Conservation (phyloP, 1,284 basidiomycete species). For the Cryptococcus sp. region DNA sequence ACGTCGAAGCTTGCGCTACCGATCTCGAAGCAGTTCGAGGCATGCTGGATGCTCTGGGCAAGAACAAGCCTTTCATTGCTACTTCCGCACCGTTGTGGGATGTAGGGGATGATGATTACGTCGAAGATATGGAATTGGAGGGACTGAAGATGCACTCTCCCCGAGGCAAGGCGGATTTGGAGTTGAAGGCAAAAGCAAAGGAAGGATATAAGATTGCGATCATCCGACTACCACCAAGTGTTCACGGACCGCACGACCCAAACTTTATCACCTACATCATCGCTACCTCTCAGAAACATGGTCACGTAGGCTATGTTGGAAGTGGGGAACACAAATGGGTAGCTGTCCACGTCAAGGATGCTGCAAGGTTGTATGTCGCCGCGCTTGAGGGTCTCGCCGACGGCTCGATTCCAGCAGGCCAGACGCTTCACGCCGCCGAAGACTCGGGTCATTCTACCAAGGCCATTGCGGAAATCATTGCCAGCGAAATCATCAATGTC, state of each 20-base stretch:
- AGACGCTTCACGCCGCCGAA: constrained; percentile 1
- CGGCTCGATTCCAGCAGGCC: not conserved
- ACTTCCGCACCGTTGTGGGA: constrained; percentile 1
- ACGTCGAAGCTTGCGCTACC: not conserved
- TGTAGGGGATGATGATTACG: not conserved
- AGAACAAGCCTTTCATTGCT: constrained; percentile 10
- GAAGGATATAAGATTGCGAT: constrained; percentile 5
- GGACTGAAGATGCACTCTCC: not conserved
- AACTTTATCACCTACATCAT: constrained; percentile 10
- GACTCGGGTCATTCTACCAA: constrained; percentile 6
- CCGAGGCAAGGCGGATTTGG: constrained; percentile 2
- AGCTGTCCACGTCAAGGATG: constrained; percentile 13
- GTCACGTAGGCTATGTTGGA: constrained; percentile 9
- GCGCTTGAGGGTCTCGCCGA: constrained; percentile 6
- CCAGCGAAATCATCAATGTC: not conserved
- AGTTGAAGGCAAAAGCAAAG: not conserved
- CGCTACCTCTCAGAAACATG: not conserved
- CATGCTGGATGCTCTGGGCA: constrained; percentile 7
- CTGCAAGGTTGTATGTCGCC: constrained; percentile 11
- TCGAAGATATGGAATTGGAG: not conserved
- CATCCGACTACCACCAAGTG: constrained; percentile 13
- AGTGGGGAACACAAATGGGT: constrained; percentile 11
- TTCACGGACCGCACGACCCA: constrained; percentile 9
- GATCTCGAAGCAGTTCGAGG: constrained; percentile 7
- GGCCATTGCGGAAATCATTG: constrained; percentile 11